Base-by-base conservation (phyloP, 2,329 filamentous ascomycete species). In the Fusarium sp. region DNA sequence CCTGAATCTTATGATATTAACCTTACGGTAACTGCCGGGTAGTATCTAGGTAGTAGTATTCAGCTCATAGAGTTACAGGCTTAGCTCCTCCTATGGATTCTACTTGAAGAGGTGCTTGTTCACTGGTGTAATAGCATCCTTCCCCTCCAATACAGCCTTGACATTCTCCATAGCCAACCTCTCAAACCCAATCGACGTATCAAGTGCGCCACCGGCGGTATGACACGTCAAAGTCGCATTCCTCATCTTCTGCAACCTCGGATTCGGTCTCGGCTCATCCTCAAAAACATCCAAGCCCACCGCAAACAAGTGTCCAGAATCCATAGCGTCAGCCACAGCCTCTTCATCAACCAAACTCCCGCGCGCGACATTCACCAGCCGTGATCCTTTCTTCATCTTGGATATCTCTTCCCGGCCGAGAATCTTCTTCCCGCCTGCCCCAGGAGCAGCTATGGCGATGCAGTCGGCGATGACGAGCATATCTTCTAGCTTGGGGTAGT, bases 161-260 rank as follows among this genome's bases (percentile, higher is more conserved):
- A 89, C 80, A 74, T 90, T 90, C 78, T 86, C 82, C 79, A 90
- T 88, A 3, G 86, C 83, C 75, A 89, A 74, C 42, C 80, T 80
- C 78, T 90, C 88, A 70, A 90, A 89, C 26, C 86, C 86, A 31
- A 86, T 78, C 68, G 84, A 83, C 51, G 87, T 88, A 70, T 88
- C 86, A 10, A 89, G 80, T 16, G 86, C 87, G 6, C 87, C 86
- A 0, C 88, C 88, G 5, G 87, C 88, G 59, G 86, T 88, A 78
- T 90, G 88, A 26, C 83, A 83, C 22, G 88, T 85, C 42, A 89
- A 78, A 53, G 85, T 85, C 1, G 82, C 83, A 33, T 81, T 78
- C 8, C 74, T 61, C 38, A 71, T 65, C 22, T 62, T 70, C 5
- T 65, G 63, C 47, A 88, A 73, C 38, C 81, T 79, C 26, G 75